phyloP scores from a whole-genome alignment of 2,329 filamentous ascomycete genomes.

The Diplodia sapinea region DNA sequence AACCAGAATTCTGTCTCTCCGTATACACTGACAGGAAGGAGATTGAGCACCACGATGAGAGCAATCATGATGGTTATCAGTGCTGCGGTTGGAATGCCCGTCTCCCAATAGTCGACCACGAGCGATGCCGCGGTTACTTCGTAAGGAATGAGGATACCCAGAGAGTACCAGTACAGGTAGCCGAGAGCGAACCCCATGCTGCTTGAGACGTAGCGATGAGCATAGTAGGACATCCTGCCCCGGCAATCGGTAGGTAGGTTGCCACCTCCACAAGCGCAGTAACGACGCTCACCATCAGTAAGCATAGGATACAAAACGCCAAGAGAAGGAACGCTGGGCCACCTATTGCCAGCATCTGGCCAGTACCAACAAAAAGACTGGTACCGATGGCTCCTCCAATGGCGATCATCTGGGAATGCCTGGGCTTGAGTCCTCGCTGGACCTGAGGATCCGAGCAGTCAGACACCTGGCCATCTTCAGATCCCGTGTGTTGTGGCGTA shows the following conservation, averaged over 20 bases:
- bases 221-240: constrained; percentile 59
- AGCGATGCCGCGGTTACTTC: constrained; percentile 47
- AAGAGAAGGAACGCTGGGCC: constrained; percentile 54
- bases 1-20: constrained; percentile 63
- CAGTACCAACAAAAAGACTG: constrained; percentile 50
- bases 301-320: constrained; percentile 53
- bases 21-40: constrained; percentile 57
- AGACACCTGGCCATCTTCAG: too few relatives aligned
- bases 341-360: constrained; percentile 45
- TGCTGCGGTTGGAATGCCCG: constrained; percentile 49
- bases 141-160: constrained; percentile 47
- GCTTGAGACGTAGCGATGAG: constrained; percentile 53
- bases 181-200: constrained; percentile 55
- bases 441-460: too few relatives aligned
- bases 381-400: constrained; percentile 36
- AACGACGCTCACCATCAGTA: constrained; percentile 56
- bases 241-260: constrained; percentile 64
- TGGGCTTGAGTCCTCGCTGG: constrained; percentile 35
- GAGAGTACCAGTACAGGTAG: constrained; percentile 46
- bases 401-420: constrained; percentile 38
- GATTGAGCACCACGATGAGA: constrained; percentile 53
- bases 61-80: constrained; percentile 48
- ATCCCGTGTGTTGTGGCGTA: too few relatives aligned
- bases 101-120: constrained; percentile 50
- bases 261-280: constrained; percentile 60